Evolutionary conservation across 257 asterid genomes (phyloP).

Genomic region (Cruciata laevipes): DNA sequence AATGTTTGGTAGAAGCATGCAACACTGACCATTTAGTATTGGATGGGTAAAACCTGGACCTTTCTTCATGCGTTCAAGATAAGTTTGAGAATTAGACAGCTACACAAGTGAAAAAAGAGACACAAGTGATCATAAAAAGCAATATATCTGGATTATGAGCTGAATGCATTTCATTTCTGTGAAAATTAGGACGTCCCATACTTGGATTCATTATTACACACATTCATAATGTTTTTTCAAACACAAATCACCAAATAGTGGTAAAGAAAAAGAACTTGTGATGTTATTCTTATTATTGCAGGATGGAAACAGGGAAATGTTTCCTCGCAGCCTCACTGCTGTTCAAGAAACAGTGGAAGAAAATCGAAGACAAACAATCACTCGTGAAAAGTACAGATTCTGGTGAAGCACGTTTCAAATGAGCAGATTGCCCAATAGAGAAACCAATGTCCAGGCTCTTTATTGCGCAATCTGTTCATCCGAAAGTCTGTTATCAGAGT

Average conservation of each 20-base stretch:
- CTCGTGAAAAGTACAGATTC: neutral
- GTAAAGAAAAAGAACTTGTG: too few relatives aligned
- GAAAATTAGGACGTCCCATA: neutral
- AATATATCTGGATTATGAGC: slow-evolving; percentile 55
- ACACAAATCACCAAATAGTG: too few relatives aligned
- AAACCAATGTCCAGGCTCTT: neutral
- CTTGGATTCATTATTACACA: too few relatives aligned
- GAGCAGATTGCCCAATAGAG: neutral
- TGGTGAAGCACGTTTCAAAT: neutral
- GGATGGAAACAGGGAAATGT: too few relatives aligned
- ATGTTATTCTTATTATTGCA: too few relatives aligned
- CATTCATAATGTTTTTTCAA: too few relatives aligned
- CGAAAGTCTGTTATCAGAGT: neutral
- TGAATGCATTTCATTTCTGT: neutral
- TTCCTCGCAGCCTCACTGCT: too few relatives aligned
- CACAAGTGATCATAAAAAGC: slow-evolving; percentile 8
- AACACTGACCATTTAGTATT: slow-evolving; percentile 85
- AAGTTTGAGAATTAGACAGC: slow-evolving; percentile 82
- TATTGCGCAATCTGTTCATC: neutral
- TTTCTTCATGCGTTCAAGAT: slow-evolving; percentile 96
- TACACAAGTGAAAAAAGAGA: slow-evolving; percentile 33
- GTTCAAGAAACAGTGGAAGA: neutral
- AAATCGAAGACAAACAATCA: neutral
- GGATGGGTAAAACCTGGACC: slow-evolving; percentile 98
- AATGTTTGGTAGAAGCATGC: neutral